Base-by-base conservation (phyloP, 495 filamentous ascomycete species). In the Podospora appendiculata region DNA sequence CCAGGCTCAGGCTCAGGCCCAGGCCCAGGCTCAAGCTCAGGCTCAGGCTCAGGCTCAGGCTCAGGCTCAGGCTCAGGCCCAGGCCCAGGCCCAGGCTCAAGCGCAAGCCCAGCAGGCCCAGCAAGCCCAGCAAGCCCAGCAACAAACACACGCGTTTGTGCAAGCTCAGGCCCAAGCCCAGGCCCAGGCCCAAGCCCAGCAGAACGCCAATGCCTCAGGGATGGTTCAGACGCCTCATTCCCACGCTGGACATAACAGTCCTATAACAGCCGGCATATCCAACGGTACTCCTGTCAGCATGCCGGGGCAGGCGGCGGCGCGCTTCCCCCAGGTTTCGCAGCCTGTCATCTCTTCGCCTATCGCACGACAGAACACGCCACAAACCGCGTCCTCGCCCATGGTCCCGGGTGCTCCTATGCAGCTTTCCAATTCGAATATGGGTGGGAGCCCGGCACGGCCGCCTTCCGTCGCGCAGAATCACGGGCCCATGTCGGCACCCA, bases 321-420 rank as follows among this genome's bases (percentile, higher is more conserved):
- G 81, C 33, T 78, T 79, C 57, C 58, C 70, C 10, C 75, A 79
- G 51, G 78, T 83, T 13, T 83, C 82, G 6, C 88, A 90, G 66
- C 76, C 79, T 7, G 82, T 81, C 47, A 81, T 82, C 32, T 90
- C 88, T 6, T 94, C 89, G 10, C 90, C 90, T 0, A 77, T 92
- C 55, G 70, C 88, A 44, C 79, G 88, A 34, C 85, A 91, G 46
- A 82, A 84, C 50, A 95, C 90, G 3, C 89, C 90, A 6, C 86
- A 87, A 57, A 80, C 74, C 38, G 80, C 79, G 50, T 89, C 88
- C 17, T 93, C 90, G 14, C 89, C 90, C 4, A 77, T 88, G 61
- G 79, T 88, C 50, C 75, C 74, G 41, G 83, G 74, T 49, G 83
- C 87, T 36, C 78, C 89, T 0, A 93, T 95, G 89, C 83, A 83